Conservation (phyloP, 2,329 filamentous ascomycete genomes). For the Cercospora sp. region DNA sequence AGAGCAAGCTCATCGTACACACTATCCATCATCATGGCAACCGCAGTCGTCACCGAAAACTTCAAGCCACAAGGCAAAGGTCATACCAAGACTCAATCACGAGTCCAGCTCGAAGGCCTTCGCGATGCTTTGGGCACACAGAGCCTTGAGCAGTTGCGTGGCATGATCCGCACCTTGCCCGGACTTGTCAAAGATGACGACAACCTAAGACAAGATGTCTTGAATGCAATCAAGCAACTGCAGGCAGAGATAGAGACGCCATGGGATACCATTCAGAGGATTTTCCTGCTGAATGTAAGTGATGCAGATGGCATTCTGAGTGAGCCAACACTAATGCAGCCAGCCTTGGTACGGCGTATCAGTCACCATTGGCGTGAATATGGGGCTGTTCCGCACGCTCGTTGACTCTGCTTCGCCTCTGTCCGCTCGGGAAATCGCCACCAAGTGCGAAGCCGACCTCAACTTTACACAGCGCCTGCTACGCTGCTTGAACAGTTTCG, state of each 20-base stretch:
- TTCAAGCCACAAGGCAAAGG: neutral
- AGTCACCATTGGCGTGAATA: conserved; percentile 10
- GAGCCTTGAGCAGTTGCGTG: conserved; percentile 5
- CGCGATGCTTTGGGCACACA: neutral
- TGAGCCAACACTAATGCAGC: neutral
- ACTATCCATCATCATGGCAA: conserved; percentile 1
- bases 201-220: conserved; percentile 6
- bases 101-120: conserved; percentile 5
- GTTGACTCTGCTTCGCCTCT: conserved; percentile 3
- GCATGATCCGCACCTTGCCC: conserved; percentile 6
- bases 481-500: conserved; percentile 8
- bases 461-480: conserved; percentile 8
- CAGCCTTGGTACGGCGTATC: conserved; percentile 8
- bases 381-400: conserved; percentile 9
- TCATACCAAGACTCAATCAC: conserved; percentile 6
- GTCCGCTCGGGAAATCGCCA: conserved; percentile 5
- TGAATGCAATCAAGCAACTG: neutral
- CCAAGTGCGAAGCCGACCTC: conserved; percentile 2
- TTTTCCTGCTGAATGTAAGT: conserved; percentile 7
- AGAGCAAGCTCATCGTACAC: neutral
- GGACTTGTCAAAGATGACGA: conserved; percentile 9
- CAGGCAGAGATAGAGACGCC: conserved; percentile 9
- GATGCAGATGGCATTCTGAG: neutral
- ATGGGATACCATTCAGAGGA: conserved; percentile 9
- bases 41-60: neutral